These are phyloP conservation scores for Zea luxurians DNA, from an alignment of 176 grass and related monocot genomes.

Conservation along the genomic window DNA sequence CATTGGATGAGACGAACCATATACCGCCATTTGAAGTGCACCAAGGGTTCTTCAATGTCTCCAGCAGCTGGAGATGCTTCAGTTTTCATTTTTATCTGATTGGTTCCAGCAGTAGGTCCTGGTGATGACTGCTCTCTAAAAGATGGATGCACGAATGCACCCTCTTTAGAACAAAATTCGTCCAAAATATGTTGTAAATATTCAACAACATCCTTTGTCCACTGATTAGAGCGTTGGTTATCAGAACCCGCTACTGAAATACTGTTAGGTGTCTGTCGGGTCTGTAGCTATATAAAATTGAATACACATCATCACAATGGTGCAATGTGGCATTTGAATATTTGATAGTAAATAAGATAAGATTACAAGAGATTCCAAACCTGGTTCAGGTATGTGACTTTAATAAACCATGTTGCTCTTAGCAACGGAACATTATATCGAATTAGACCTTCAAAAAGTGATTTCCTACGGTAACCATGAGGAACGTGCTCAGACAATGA, in stretches of 20 bases:
- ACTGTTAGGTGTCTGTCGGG: constrained; percentile 54
- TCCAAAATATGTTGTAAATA: constrained; percentile 91
- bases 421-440: constrained; percentile 82
- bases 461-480: constrained; percentile 97
- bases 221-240: constrained; percentile 82
- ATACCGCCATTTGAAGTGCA: constrained; percentile 92
- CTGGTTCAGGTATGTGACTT: constrained; percentile 99
- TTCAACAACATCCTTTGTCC: constrained; percentile 91
- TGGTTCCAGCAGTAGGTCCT: constrained; percentile 45
- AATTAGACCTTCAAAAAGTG: constrained; percentile 92
- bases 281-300: constrained; percentile 61
- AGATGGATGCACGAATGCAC: constrained; percentile 40
- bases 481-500: constrained; percentile 85
- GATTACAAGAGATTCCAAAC: constrained; percentile 45
- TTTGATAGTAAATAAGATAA: constrained; percentile 33
- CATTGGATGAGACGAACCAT: constrained; percentile 86
- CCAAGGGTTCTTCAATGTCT: constrained; percentile 61
- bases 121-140: constrained; percentile 75
- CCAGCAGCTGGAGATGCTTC: constrained; percentile 51
- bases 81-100: constrained; percentile 58
- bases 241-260: constrained; percentile 66
- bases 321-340: background rate
- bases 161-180: constrained; percentile 86
- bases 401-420: constrained; percentile 99
- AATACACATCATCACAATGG: constrained; percentile 31